phyloP scores from a whole-genome alignment of 1,284 basidiomycete genomes.

The Neonothopanus nambi region DNA sequence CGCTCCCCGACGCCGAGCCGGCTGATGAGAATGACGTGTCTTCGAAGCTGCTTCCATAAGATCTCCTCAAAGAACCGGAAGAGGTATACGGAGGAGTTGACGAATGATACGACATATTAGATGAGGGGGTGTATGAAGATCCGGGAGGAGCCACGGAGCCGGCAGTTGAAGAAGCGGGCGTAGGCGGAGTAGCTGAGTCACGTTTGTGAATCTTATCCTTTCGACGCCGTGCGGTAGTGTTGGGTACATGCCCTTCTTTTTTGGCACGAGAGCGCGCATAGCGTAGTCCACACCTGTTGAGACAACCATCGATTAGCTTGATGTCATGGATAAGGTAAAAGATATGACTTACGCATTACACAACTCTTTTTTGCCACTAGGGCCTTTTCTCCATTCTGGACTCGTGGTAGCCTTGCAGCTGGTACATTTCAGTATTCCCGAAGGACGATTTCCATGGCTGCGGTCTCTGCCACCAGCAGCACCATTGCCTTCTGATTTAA shows the following conservation, averaged over 20 bases:
- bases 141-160: conserved; percentile 4
- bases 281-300: conserved; percentile 69
- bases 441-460: conserved; percentile 57
- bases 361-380: conserved; percentile 87
- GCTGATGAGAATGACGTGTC: conserved; percentile 49
- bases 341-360: conserved; percentile 82
- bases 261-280: conserved; percentile 82
- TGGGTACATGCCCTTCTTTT: conserved; percentile 57
- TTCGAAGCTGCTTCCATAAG: conserved; percentile 44
- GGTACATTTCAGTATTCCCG: conserved; percentile 74
- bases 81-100: conserved; percentile 12
- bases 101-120: conserved; percentile 21
- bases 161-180: conserved; percentile 31
- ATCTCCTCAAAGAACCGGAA: conserved; percentile 9
- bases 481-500: conserved; percentile 4
- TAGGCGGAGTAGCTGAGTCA: conserved; percentile 43
- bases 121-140: conserved; percentile 10
- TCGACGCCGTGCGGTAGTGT: conserved; percentile 26
- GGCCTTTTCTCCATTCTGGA: conserved; percentile 94
- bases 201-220: conserved; percentile 48
- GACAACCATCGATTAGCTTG: conserved; percentile 25
- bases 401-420: conserved; percentile 84
- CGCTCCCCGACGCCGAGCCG: conserved; percentile 55
- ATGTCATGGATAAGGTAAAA: conserved; percentile 24
- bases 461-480: conserved; percentile 30